Evolutionary conservation across 345 rosid genomes (phyloP), one percentile per base, ranked within the genome.

Genomic region (Melaleuca alternifolia): DNA sequence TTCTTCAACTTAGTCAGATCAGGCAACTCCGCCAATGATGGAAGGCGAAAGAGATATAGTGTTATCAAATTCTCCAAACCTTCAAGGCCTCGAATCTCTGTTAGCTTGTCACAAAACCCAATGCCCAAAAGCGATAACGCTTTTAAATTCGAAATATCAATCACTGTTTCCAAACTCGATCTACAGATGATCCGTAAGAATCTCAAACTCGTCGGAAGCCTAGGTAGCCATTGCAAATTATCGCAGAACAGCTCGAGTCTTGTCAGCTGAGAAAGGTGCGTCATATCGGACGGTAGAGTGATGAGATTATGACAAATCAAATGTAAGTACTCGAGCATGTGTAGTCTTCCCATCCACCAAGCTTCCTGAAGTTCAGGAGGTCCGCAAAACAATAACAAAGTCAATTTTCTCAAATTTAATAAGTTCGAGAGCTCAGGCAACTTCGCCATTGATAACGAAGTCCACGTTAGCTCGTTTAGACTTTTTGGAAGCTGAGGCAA

Each of bases 91-190:
- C 10, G 15, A 28, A 61, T 61, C 20, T 61, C 20, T 6, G 2
- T 3, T 0, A 61, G 41, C 20, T 14, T 3, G 0, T 61, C 75
- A 28, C 75, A 61, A 61, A 12, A 18, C 14, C 6, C 1, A 13
- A 28, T 28, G 15, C 12, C 8, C 20, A 61, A 0, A 28, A 13
- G 0, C 0, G 1, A 28, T 0, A 61, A n/a, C 0, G 8, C 20
- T 61, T 61, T 61, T 4, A 61, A 61, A 61, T 61, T 61, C 4
- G 0, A 6, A n/a, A 3, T 37, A 61, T 61, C 71, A 61, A n/a
- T 61, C 0, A 9, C n/a, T 0, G 18, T 28, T 61, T n/a, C n/a
- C n/a, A 28, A 1, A 12, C 37, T 61, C 71, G n/a, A n/a, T n/a
- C 15, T 28, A 9, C 71, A 0, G 3, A n/a, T n/a, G 1, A 28